Base-by-base conservation (phyloP, 768 basidiomycete species). In the Sistotremastrum suecicum region DNA sequence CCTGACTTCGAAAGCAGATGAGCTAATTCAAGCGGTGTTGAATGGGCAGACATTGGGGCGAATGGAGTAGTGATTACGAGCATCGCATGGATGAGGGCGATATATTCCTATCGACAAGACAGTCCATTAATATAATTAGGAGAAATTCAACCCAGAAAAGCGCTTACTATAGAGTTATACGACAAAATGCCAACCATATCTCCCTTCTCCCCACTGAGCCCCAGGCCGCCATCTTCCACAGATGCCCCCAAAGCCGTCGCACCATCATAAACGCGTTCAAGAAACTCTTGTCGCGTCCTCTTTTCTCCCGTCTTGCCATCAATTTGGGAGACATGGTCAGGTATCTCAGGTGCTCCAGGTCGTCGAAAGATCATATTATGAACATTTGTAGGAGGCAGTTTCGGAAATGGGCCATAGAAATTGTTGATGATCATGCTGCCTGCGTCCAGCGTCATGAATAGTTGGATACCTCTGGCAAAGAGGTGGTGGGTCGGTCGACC, bases 111-210 rank as follows among this genome's bases (percentile, higher is more conserved):
- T 30, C 32, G 1, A 35, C 29, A 7, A 44, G 28, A 4, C 2
- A 37, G 28, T 9, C 44, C 3, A 6, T 44, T 10, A 41, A 45
- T 20, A 6, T 46, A 41, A 7, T 20, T 33, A 5, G 45, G 29
- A 34, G n/a, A 10, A 46, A 32, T 9, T 34, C 33, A 33, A 30
- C 38, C n/a, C 34, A 31, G 8, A 31, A 5, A 2, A 32, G 43
- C 5, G 58, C 75, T 51, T 60, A 83, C 84, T 57, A 77, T 55
- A 34, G 72, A 78, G 55, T 86, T 87, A 40, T 79, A 70, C 58
- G 74, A 75, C 55, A 84, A 69, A 10, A 87, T 72, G 5, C 80
- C 84, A 12, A 84, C 66, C 28, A 83, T 72, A 44, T 81, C 78
- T 0, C 65, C 66, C 12, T 69, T 63, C 37, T 63, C 64, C 0